Base-by-base conservation (phyloP, 768 basidiomycete species). In the Atractiella rhizophila region DNA sequence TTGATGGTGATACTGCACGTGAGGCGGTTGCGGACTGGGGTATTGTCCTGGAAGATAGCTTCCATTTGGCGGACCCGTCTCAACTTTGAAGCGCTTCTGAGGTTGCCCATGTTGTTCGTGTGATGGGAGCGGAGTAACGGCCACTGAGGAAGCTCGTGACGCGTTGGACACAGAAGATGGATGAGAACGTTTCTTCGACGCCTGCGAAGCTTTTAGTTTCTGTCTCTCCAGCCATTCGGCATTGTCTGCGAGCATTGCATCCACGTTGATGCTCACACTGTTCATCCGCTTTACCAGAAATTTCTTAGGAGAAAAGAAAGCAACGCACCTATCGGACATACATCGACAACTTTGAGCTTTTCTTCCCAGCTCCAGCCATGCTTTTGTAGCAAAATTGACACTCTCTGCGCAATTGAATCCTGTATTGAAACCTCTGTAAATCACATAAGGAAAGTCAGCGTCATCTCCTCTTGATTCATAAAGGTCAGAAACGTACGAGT, bases 381-480 rank as follows among this genome's bases (percentile, higher is more conserved):
- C 79, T 31, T 91, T 80, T 21, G 91, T 63, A 0, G 88, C 88
- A 55, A 94, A 96, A 56, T 96, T 96, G 53, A 91, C 81, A 48
- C 79, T 82, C 60, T 94, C 88, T 2, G 88, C 88, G 51, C 85
- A 91, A 54, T 96, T 96, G 55, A 91, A 71, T 6, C 81, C 88
- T 31, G 91, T 63, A 55, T 96, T 96, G 65, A 94, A 88, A 16
- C 88, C 88, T n/a, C n/a, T n/a, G n/a, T n/a, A n/a, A n/a, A n/a
- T n/a, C n/a, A n/a, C n/a, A n/a, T n/a, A n/a, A n/a, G n/a, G n/a
- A n/a, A n/a, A n/a, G n/a, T n/a, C n/a, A n/a, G n/a, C n/a, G n/a
- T n/a, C n/a, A n/a, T n/a, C n/a, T n/a, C n/a, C n/a, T n/a, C n/a
- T n/a, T n/a, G n/a, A n/a, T n/a, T n/a, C n/a, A n/a, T n/a, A n/a